Percentiles rank a stretch among this genome's conserved stretches.
Evolutionary conservation across 139 green algal species (phyloP).

Genomic region (Diplosphaera chodatii): DNA sequence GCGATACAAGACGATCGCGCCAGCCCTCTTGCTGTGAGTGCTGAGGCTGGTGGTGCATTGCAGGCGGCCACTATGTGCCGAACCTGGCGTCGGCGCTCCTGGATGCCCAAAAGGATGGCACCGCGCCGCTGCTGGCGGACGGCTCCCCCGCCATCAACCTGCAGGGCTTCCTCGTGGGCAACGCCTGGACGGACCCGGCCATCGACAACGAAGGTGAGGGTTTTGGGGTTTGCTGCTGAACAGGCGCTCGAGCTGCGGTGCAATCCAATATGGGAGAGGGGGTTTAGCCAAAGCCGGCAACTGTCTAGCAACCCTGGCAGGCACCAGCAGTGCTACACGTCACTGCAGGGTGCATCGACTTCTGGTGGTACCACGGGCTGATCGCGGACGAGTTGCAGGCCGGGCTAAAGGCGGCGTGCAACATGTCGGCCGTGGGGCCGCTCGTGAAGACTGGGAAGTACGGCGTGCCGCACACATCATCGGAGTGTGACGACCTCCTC

Average conservation of each 20-base stretch:
- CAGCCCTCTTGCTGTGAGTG: too few species aligned
- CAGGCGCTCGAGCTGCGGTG: too few species aligned
- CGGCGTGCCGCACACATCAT: not conserved
- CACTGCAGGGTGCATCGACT: slow-evolving; percentile 43
- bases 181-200: slow-evolving; percentile 70
- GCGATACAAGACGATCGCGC: too few species aligned
- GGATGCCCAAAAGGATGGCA: not conserved
- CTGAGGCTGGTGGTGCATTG: too few species aligned
- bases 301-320: too few species aligned
- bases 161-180: slow-evolving; percentile 75
- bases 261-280: too few species aligned
- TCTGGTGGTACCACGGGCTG: slow-evolving; percentile 67
- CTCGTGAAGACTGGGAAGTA: too few species aligned
- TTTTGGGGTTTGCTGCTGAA: too few species aligned
- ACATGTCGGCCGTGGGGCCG: slow-evolving; percentile 48
- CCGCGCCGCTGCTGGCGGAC: slow-evolving; percentile 5
- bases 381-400: slow-evolving; percentile 32
- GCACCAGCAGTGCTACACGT: too few species aligned
- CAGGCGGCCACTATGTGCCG: slow-evolving; percentile 74
- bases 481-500: not conserved
- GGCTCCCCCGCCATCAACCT: slow-evolving; percentile 42
- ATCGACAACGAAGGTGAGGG: slow-evolving; percentile 66
- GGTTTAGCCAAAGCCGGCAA: too few species aligned
- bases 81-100: slow-evolving; percentile 9
- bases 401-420: slow-evolving; percentile 33